phyloP scores from a whole-genome alignment of 345 rosid species.

The Passiflora organensis region DNA sequence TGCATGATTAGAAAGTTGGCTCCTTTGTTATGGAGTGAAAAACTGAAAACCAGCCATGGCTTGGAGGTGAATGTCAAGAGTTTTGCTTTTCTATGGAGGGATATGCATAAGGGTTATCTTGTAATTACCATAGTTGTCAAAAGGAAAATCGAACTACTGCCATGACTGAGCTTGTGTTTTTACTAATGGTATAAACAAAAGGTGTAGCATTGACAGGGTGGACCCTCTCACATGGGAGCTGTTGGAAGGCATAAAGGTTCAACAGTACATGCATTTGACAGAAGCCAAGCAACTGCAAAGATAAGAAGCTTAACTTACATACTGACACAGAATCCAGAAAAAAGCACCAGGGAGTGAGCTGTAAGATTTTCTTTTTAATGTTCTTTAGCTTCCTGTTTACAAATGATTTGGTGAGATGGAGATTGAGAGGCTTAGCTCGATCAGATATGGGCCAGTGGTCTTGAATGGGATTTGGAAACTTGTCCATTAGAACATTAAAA shows the following conservation, averaged over 20 bases:
- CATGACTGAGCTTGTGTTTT: too few relatives aligned
- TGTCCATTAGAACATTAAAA: conserved; percentile 22
- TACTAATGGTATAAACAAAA: too few relatives aligned
- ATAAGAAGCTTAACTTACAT: not conserved
- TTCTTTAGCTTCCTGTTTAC: not conserved
- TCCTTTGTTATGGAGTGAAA: too few relatives aligned
- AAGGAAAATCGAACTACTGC: too few relatives aligned
- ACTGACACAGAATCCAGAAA: not conserved
- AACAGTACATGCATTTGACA: not conserved
- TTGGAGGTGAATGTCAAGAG: too few relatives aligned
- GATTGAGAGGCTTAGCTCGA: not conserved
- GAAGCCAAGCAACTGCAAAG: not conserved
- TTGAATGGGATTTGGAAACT: conserved; percentile 23
- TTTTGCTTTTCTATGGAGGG: too few relatives aligned
- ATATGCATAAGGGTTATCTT: too few relatives aligned
- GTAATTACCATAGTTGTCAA: too few relatives aligned
- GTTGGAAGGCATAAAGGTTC: not conserved
- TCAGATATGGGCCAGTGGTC: conserved; percentile 22
- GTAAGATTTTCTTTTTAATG: not conserved
- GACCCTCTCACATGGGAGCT: conserved; percentile 7
- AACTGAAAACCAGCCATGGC: too few relatives aligned
- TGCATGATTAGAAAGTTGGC: too few relatives aligned
- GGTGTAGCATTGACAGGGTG: not conserved
- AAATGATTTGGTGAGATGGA: not conserved
- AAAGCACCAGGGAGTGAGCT: conserved; percentile 6